phyloP scores from a whole-genome alignment of 2,329 filamentous ascomycete genomes.

The Aureobasidium sp. region DNA sequence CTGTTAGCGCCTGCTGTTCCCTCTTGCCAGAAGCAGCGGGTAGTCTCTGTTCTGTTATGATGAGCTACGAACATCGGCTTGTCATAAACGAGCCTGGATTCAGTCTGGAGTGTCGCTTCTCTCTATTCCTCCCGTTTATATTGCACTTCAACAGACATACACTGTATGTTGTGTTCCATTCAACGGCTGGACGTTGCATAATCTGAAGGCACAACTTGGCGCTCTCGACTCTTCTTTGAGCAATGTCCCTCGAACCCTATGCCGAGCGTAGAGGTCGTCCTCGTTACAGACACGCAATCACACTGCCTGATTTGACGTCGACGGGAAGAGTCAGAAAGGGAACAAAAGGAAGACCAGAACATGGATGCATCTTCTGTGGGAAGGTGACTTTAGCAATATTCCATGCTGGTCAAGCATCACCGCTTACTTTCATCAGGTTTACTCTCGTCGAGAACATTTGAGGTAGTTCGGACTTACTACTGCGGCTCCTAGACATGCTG shows the following conservation, averaged over 20 bases:
- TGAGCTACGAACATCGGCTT: not conserved
- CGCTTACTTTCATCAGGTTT: not conserved
- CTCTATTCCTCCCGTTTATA: not conserved
- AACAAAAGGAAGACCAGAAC: not conserved
- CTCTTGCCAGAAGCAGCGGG: not conserved
- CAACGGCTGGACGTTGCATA: not conserved
- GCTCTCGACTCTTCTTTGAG: too few relatives aligned
- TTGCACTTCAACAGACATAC: not conserved
- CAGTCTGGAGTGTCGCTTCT: not conserved
- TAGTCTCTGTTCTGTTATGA: not conserved
- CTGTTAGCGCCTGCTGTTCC: not conserved
- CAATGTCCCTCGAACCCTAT: not conserved
- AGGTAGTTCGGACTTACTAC: not conserved
- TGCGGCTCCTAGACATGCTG: not conserved
- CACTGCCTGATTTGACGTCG: not conserved
- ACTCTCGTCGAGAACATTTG: not conserved
- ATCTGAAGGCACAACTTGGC: not conserved
- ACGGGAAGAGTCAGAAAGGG: not conserved
- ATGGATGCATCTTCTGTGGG: not conserved
- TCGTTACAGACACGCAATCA: not conserved
- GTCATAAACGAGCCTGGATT: not conserved
- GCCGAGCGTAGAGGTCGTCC: not conserved
- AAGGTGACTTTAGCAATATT: not conserved
- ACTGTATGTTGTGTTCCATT: not conserved
- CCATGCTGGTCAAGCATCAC: not conserved